These are phyloP conservation scores for Candida methanosorbosa DNA, from an alignment of 805 yeast genomes.

Conservation along the genomic window DNA sequence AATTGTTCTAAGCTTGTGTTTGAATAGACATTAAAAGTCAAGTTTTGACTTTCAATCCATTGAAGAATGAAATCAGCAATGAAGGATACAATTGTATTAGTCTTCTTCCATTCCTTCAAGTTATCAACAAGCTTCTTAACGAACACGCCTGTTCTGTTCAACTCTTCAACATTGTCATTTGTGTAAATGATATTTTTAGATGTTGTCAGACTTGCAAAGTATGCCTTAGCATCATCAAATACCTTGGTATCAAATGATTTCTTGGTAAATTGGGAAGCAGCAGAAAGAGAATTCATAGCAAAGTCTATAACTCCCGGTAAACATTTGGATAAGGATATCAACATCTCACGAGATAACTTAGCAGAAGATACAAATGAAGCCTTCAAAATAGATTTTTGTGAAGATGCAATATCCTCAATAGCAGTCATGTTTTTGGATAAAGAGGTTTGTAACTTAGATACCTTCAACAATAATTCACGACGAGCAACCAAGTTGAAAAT, in stretches of 20 bases:
- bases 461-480: conserved; percentile 37
- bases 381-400: background rate
- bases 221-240: conserved; percentile 17
- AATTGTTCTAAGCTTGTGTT: conserved; percentile 16
- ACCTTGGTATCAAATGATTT: conserved; percentile 5
- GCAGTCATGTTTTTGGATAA: conserved; percentile 4
- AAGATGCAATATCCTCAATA: conserved; percentile 1
- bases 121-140: conserved; percentile 15
- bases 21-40: conserved; percentile 14
- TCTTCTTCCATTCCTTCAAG: conserved; percentile 27
- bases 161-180: conserved; percentile 7
- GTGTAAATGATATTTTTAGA: conserved; percentile 5
- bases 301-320: conserved; percentile 30
- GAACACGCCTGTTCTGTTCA: conserved; percentile 15
- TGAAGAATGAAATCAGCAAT: conserved; percentile 36
- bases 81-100: conserved; percentile 29
- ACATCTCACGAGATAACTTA: background rate
- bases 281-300: conserved; percentile 14
- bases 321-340: conserved; percentile 15
- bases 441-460: conserved; percentile 10
- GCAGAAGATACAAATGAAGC: conserved; percentile 1
- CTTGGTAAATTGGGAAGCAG: conserved; percentile 5
- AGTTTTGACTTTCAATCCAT: conserved; percentile 31
- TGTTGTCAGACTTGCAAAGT: conserved; percentile 7
- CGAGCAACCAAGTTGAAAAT: conserved; percentile 47